A percentile compares a stretch with the other conserved stretches of the same genome.
These are phyloP conservation scores for Sporothrix schenckii DNA, from an alignment of 2,329 filamentous ascomycete genomes.

Conservation along the genomic window DNA sequence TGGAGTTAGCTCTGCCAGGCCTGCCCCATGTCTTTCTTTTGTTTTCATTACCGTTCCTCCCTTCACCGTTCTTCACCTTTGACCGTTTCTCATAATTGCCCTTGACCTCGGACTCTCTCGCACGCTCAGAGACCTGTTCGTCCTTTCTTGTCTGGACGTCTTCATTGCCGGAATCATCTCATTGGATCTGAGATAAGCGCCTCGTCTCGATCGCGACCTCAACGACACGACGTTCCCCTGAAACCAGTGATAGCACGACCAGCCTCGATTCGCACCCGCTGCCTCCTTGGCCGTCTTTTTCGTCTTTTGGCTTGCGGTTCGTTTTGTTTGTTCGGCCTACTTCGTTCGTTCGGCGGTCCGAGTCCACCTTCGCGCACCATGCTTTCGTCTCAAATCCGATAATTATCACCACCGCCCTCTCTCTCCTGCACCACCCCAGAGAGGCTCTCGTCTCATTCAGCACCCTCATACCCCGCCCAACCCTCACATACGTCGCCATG, in stretches of 20 bases:
- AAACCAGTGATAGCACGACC: neutral
- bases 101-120: neutral
- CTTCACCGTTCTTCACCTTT: slow-evolving; percentile 4
- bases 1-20: neutral
- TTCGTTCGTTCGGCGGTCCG: neutral
- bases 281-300: neutral
- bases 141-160: neutral
- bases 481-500: slow-evolving; percentile 43
- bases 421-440: neutral
- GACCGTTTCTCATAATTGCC: slow-evolving; percentile 8
- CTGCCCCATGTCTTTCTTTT: neutral
- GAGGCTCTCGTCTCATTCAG: neutral
- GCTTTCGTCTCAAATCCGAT: slow-evolving; percentile 27
- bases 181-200: neutral
- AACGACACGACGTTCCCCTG: neutral
- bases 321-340: neutral
- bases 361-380: slow-evolving; percentile 28
- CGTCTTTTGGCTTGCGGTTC: neutral
- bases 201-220: neutral
- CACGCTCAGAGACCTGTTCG: neutral
- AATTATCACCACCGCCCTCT: slow-evolving; percentile 24
- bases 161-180: neutral
- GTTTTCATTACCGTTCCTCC: slow-evolving; percentile 11
- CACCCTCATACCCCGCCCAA: neutral
- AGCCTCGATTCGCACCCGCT: neutral